Conservation (phyloP, 2,329 filamentous ascomycete species). For the Ascochyta rabiei region DNA sequence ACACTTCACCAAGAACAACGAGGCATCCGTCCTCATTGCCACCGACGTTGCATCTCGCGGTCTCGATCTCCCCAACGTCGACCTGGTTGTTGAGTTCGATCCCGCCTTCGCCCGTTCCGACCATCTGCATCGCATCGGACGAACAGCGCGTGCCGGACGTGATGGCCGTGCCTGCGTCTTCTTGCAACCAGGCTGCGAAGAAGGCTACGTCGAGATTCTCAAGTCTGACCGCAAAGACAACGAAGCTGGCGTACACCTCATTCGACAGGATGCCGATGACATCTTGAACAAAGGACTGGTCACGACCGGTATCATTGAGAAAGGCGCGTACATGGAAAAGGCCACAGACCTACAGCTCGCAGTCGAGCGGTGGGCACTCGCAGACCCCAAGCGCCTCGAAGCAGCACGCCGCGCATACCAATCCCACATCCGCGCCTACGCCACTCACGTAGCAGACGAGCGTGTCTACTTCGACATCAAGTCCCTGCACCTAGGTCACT, state of each 20-base stretch:
- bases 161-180: constrained; percentile 88
- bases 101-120: constrained; percentile 92
- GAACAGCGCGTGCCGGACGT: constrained; percentile 90
- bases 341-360: constrained; percentile 72
- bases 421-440: constrained; percentile 91
- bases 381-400: constrained; percentile 73
- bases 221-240: constrained; percentile 71
- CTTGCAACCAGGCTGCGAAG: constrained; percentile 87
- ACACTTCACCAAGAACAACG: constrained; percentile 74
- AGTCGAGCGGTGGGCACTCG: constrained; percentile 68
- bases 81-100: constrained; percentile 95
- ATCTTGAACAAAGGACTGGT: constrained; percentile 69
- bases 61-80: constrained; percentile 92
- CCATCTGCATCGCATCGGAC: constrained; percentile 91
- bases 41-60: constrained; percentile 96
- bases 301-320: constrained; percentile 43
- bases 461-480: constrained; percentile 89
- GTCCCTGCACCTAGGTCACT: constrained; percentile 85
- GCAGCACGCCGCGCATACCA: constrained; percentile 85
- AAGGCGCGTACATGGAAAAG: constrained; percentile 66
- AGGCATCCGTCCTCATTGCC: constrained; percentile 83
- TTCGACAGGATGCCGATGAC: constrained; percentile 67
- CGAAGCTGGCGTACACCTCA: constrained; percentile 64
- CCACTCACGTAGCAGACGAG: constrained; percentile 88
- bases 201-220: constrained; percentile 83